phyloP scores from a whole-genome alignment of 495 filamentous ascomycete genomes.

The Glonium stellatum region DNA sequence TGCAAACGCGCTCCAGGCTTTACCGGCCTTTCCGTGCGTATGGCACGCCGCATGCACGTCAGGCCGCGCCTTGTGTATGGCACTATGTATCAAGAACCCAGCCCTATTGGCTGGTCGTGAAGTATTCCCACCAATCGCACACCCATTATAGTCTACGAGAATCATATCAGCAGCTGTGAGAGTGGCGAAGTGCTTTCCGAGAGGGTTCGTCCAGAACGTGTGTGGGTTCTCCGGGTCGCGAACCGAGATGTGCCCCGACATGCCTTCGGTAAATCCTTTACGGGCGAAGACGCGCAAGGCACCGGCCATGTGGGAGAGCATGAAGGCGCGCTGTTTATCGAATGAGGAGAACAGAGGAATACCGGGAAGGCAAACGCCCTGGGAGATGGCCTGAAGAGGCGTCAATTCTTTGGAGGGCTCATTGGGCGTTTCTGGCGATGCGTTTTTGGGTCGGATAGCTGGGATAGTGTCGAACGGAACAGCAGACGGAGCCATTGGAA shows the following conservation, averaged over 20 bases:
- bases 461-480: slow-evolving; percentile 2
- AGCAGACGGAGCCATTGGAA: slow-evolving; percentile 2
- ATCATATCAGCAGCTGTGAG: slow-evolving; percentile 39
- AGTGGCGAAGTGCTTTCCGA: slow-evolving; percentile 35
- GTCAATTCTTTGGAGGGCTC: slow-evolving; percentile 18
- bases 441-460: neutral
- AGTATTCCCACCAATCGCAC: slow-evolving; percentile 36
- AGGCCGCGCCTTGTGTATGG: slow-evolving; percentile 37
- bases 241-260: slow-evolving; percentile 59
- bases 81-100: slow-evolving; percentile 38
- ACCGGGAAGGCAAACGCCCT: slow-evolving; percentile 31
- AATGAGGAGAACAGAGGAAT: slow-evolving; percentile 34
- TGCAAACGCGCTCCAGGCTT: slow-evolving; percentile 37
- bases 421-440: neutral
- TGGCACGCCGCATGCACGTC: slow-evolving; percentile 39
- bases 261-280: slow-evolving; percentile 57
- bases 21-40: slow-evolving; percentile 33
- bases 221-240: slow-evolving; percentile 53
- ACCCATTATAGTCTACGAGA: slow-evolving; percentile 35
- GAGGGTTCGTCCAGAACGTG: slow-evolving; percentile 59
- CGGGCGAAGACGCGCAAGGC: slow-evolving; percentile 53
- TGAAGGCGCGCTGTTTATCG: slow-evolving; percentile 40
- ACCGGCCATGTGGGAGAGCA: slow-evolving; percentile 52
- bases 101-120: slow-evolving; percentile 37
- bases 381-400: slow-evolving; percentile 36